phyloP scores from a whole-genome alignment of 2,329 filamentous ascomycete species.

The Incumbomyces delicatus region DNA sequence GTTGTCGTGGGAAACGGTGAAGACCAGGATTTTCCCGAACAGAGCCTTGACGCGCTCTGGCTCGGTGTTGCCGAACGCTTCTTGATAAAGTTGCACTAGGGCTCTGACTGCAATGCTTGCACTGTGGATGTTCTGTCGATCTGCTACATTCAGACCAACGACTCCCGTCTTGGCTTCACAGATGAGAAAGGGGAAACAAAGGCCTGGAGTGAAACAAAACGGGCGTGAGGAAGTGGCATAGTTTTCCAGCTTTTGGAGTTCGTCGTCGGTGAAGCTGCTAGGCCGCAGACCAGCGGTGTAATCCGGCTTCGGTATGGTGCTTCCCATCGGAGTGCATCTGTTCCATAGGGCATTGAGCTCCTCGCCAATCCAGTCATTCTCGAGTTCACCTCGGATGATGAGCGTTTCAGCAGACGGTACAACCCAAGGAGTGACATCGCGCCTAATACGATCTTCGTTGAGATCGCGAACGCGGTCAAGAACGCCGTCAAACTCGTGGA shows the following conservation, averaged over 20 bases:
- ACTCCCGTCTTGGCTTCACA: not conserved
- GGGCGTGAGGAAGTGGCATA: not conserved
- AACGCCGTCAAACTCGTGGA: too few relatives aligned
- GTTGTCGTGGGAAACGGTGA: not conserved
- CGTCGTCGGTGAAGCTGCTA: not conserved
- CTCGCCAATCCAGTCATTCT: constrained; percentile 42
- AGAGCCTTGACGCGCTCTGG: not conserved
- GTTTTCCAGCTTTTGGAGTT: not conserved
- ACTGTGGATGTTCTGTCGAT: constrained; percentile 6
- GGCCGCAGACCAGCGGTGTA: not conserved
- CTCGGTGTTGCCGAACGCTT: not conserved
- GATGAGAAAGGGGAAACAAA: not conserved
- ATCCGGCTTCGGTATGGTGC: not conserved
- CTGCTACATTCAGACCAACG: not conserved
- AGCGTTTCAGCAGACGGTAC: not conserved
- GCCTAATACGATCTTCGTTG: not conserved
- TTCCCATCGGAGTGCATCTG: not conserved
- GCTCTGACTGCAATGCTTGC: constrained; percentile 4
- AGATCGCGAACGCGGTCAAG: not conserved
- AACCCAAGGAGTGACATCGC: not conserved
- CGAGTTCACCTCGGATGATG: not conserved
- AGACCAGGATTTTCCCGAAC: not conserved
- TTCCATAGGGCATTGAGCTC: constrained; percentile 37
- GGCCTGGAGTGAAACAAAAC: not conserved
- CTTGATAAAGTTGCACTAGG: constrained; percentile 1